phyloP scores from a whole-genome alignment of 2,329 filamentous ascomycete species.

The Ophiostoma ulmi region DNA sequence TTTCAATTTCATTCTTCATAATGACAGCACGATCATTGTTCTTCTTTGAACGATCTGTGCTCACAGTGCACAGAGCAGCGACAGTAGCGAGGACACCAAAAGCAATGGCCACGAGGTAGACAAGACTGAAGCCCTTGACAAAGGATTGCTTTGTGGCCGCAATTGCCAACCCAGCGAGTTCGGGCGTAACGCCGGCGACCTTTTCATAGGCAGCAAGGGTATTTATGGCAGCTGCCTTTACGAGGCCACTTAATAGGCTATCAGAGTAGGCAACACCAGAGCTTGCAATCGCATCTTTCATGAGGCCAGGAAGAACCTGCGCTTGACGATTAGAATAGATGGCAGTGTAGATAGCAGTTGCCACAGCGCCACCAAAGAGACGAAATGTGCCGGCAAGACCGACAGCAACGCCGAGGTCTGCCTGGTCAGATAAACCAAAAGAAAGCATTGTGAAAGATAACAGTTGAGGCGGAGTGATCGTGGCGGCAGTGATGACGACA shows the following conservation, averaged over 20 bases:
- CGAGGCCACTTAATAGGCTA: conserved; percentile 27
- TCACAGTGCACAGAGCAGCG: conserved; percentile 32
- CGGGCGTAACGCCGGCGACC: conserved; percentile 31
- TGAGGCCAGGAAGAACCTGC: conserved; percentile 27
- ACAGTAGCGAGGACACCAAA: conserved; percentile 33
- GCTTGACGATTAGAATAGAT: conserved; percentile 34
- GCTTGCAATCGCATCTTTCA: neutral
- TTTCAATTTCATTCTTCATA: conserved; percentile 30
- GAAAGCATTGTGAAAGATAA: conserved; percentile 27
- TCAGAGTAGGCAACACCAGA: neutral
- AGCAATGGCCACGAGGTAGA: conserved; percentile 35
- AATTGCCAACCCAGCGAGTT: conserved; percentile 30
- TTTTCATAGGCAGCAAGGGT: conserved; percentile 34
- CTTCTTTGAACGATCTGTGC: conserved; percentile 34
- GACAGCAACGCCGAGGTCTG: conserved; percentile 37
- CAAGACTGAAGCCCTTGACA: conserved; percentile 35
- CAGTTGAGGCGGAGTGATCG: conserved; percentile 34
- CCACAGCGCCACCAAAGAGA: conserved; percentile 37
- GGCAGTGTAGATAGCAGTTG: conserved; percentile 38
- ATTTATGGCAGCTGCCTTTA: conserved; percentile 33
- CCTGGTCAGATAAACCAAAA: conserved; percentile 35
- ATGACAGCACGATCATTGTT: conserved; percentile 31
- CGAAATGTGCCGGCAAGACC: conserved; percentile 32
- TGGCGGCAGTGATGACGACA: conserved; percentile 33
- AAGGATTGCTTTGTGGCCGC: conserved; percentile 34